These are phyloP conservation scores for Polysphondylium violaceum DNA, from an alignment of 78 protist genomes.

Conservation along the genomic window DNA sequence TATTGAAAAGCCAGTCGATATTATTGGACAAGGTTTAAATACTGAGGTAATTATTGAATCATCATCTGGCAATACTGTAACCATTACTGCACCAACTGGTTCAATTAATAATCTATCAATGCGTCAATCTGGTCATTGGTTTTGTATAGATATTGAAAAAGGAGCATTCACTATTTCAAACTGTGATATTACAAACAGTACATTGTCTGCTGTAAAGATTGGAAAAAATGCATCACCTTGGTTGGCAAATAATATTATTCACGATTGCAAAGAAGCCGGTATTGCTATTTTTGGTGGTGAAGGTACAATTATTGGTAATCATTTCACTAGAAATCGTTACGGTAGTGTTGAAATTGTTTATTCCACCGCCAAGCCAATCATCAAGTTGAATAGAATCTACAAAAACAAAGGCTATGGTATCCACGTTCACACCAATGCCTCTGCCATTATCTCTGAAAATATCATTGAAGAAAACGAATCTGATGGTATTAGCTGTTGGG, in stretches of 20 bases:
- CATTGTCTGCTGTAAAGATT: conserved; percentile 59
- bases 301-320: conserved; percentile 71
- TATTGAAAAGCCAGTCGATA: conserved; percentile 68
- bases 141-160: conserved; percentile 74
- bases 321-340: conserved; percentile 71
- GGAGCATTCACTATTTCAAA: conserved; percentile 48
- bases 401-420: conserved; percentile 75
- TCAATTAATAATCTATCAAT: conserved; percentile 22
- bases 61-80: conserved; percentile 24
- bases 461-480: conserved; percentile 72
- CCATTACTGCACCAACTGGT: conserved; percentile 59
- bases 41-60: conserved; percentile 33
- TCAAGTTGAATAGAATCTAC: conserved; percentile 61
- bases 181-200: conserved; percentile 67
- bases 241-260: conserved; percentile 61
- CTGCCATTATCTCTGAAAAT: conserved; percentile 54
- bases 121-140: conserved; percentile 74
- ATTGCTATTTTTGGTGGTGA: conserved; percentile 79
- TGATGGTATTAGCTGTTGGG: conserved; percentile 82
- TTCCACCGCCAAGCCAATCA: conserved; percentile 41
- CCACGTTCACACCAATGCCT: conserved; percentile 62
- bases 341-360: conserved; percentile 61
- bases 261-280: conserved; percentile 80
- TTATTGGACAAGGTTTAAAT: conserved; percentile 41
- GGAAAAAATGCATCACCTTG: conserved; percentile 73